phyloP scores from a whole-genome alignment of 208 protist genomes.

The Leishmania arabica region DNA sequence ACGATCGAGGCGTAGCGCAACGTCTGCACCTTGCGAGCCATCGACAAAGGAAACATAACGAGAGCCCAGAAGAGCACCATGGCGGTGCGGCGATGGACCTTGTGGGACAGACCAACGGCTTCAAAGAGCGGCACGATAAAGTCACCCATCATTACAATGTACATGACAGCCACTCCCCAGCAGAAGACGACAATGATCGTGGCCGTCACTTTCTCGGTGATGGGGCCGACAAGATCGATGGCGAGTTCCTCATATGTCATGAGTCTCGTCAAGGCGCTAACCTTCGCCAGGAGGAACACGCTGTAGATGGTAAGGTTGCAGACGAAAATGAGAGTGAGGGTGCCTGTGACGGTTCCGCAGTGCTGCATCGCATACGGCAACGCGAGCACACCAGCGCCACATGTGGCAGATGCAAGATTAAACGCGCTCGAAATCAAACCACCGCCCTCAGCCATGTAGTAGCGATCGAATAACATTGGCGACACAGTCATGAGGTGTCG shows the following conservation, averaged over 20 bases:
- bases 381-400: conserved; percentile 76
- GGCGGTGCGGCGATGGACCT: conserved; percentile 40
- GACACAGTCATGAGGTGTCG: conserved; percentile 38
- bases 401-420: conserved; percentile 78
- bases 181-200: conserved; percentile 78
- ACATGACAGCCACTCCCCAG: conserved; percentile 84
- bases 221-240: conserved; percentile 45
- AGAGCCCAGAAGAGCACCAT: conserved; percentile 80
- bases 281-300: conserved; percentile 64
- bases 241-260: conserved; percentile 76
- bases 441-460: conserved; percentile 61
- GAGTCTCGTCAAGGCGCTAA: conserved; percentile 62
- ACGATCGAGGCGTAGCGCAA: conserved; percentile 79
- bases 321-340: conserved; percentile 47
- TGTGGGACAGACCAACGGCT: conserved; percentile 24
- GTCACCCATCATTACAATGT: conserved; percentile 85
- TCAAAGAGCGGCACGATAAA: conserved; percentile 62
- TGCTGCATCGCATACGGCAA: conserved; percentile 74
- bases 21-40: conserved; percentile 64
- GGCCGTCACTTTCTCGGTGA: conserved; percentile 55
- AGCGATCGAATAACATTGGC: conserved; percentile 47
- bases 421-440: conserved; percentile 74
- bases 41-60: conserved; percentile 83
- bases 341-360: conserved; percentile 49
- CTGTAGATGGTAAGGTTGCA: conserved; percentile 71